Evolutionary conservation across 2,329 filamentous ascomycete species (phyloP), one percentile per base, ranked within the genome.

Genomic region (Fusarium multiceps): DNA sequence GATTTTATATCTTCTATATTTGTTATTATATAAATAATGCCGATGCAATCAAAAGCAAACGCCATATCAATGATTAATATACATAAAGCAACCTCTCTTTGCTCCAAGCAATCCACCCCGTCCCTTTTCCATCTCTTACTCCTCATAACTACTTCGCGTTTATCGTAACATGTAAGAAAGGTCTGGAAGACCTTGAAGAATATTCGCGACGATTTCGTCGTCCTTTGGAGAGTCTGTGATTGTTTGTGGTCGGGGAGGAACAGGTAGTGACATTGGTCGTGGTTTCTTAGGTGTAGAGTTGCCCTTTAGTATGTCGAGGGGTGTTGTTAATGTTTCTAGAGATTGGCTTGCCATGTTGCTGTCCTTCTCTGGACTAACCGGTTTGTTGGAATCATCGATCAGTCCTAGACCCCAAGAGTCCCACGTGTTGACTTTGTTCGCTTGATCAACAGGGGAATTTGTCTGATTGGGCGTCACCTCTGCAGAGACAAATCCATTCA

Each of bases 131-230:
- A 41, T 51, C 53, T 50, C 54, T 57, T 58, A 43, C 60, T 67
- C 49, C 49, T 71, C 53, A 59, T 55, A 21, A 51, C 40, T 46
- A 18, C 48, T 54, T 68, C 49, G 40, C 59, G 47, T 74, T 51
- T 63, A 84, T 69, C 77, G 77, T 66, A 84, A 69, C 83, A 84
- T 84, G 59, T 84, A 84, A 21, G 83, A 82, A 41, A 84, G 72
- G 72, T 84, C 81, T 5, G 83, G 83, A 21, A 84, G 73, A 53
- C 74, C 76, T 49, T 73, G 73, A 34, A 84, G 64, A 51, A 84
- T 79, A 32, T 66, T 72, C 16, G 74, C 72, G 51, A 81, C 75
- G 18, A 78, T 68, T 20, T 76, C 73, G 16, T 80, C 78, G 20
- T 81, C 76, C 34, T 78, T 68, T 11, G 66, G 58, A 21, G 48